Base-by-base conservation (phyloP, 495 filamentous ascomycete species). In the Pyrenopolyporus hunteri region DNA sequence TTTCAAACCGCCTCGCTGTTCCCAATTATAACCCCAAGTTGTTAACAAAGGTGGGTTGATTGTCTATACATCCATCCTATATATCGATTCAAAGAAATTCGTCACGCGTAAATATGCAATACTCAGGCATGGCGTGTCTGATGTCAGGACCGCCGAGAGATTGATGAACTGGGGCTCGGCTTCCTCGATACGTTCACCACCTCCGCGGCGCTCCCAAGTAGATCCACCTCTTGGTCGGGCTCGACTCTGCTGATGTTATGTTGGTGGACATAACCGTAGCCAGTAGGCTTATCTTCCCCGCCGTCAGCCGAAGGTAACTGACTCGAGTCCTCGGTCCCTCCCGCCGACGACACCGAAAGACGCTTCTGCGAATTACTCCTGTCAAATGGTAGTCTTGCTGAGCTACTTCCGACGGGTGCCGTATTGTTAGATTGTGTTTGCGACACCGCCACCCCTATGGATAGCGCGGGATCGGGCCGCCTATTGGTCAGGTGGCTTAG, bases 241-340 rank as follows among this genome's bases (percentile, higher is more conserved):
- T 86, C 81, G n/a, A 85, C 78, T 25, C 76, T 75, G 59, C 73
- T 83, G 26, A 83, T 80, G 57, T 79, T 85, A 53, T 89, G 86
- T 23, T 90, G 87, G 29, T 88, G 78, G n/a, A 93, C 90, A 63
- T 85, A 87, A 0, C 90, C 89, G 64, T 87, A 79, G 64, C 81
- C 89, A 2, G 87, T 82, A 2, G 87, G 84, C 25, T 83, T 80
- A 32, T 89, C 88, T 7, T 78, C 66, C n/a, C 39, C 37, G 13
- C 31, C 45, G 8, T 57, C 63, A 22, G 52, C 51, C 6, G 67
- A 60, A 52, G 74, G 47, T 3, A 77, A 35, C 47, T 68, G 69
- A 59, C 57, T 70, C 50, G 75, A 75, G 6, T 76, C 79, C 13
- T 77, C 78, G 4, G 71, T 85, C 0, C 79, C 85, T 9, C 63